These are phyloP conservation scores for Candida vaughaniae DNA, from an alignment of 805 yeast species.

Conservation along the genomic window DNA sequence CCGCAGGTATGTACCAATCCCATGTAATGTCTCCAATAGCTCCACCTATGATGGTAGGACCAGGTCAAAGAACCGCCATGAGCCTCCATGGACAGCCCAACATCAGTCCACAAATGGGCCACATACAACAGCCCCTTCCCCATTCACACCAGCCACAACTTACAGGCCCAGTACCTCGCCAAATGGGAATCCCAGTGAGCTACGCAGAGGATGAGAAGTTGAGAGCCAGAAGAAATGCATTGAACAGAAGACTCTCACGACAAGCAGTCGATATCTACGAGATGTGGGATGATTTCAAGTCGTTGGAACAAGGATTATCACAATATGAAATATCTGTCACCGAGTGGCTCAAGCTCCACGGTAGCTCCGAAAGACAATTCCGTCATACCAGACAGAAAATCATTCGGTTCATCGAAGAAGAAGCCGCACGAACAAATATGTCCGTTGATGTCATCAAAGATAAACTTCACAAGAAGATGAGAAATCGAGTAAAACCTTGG, in stretches of 20 bases:
- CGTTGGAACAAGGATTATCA: constrained; percentile 22
- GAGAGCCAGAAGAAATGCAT: constrained; percentile 18
- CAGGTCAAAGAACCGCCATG: not conserved
- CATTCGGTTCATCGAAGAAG: constrained; percentile 29
- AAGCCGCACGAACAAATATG: constrained; percentile 19
- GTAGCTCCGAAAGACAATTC: constrained; percentile 28
- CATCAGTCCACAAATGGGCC: not conserved
- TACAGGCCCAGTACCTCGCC: not conserved
- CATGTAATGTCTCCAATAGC: not conserved
- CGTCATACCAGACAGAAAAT: constrained; percentile 28
- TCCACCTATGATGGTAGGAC: not conserved
- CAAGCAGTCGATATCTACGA: constrained; percentile 28
- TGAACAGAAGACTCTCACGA: constrained; percentile 24
- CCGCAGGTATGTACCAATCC: not conserved
- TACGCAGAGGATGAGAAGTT: constrained; percentile 7
- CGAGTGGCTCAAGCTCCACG: constrained; percentile 32
- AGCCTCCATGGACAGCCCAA: not conserved
- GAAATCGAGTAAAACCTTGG: constrained; percentile 28
- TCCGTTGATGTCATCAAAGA: constrained; percentile 24
- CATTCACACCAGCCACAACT: not conserved
- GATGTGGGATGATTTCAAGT: constrained; percentile 35
- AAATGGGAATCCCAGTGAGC: not conserved
- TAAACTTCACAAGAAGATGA: constrained; percentile 27
- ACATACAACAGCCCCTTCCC: not conserved
- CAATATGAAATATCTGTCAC: constrained; percentile 24